These are phyloP conservation scores for Stemphylium lycopersici DNA, from an alignment of 2,329 filamentous ascomycete genomes.

Conservation along the genomic window DNA sequence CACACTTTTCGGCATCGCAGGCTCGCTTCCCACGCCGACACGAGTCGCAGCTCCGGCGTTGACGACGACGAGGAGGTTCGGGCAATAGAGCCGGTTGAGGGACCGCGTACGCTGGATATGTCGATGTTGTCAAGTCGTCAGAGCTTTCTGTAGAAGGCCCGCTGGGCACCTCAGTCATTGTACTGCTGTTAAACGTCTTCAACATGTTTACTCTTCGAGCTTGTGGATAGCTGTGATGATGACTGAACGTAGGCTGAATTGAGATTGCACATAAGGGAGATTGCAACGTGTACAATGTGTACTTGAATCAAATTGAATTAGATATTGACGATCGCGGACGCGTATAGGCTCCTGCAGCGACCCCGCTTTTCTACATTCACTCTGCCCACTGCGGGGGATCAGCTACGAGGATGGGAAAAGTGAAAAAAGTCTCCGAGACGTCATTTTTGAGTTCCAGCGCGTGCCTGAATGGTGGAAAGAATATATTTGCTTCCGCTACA, in stretches of 20 bases:
- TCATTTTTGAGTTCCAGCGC: conserved; percentile 1
- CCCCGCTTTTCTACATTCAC: conserved; percentile 15
- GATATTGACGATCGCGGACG: conserved; percentile 1
- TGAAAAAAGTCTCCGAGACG: neutral
- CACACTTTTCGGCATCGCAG: conserved; percentile 48
- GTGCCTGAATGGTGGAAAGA: neutral
- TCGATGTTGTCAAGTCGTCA: neutral
- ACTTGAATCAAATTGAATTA: conserved; percentile 3
- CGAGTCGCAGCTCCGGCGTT: conserved; percentile 51
- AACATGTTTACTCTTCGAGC: neutral
- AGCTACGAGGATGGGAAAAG: conserved; percentile 7
- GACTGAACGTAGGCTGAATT: neutral
- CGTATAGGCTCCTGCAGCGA: conserved; percentile 3
- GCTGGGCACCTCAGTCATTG: conserved; percentile 2
- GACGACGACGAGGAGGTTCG: conserved; percentile 8
- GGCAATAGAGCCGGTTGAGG: neutral
- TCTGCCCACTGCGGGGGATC: conserved; percentile 12
- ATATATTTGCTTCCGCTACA: neutral
- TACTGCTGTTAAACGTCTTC: conserved; percentile 7
- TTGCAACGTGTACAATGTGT: neutral
- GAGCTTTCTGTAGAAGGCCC: neutral
- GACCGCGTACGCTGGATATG: neutral
- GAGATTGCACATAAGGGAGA: neutral
- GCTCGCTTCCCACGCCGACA: conserved; percentile 54
- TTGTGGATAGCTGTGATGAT: neutral